phyloP scores from a whole-genome alignment of 148 eudicot genomes.

The Rhododendron mucronatum region DNA sequence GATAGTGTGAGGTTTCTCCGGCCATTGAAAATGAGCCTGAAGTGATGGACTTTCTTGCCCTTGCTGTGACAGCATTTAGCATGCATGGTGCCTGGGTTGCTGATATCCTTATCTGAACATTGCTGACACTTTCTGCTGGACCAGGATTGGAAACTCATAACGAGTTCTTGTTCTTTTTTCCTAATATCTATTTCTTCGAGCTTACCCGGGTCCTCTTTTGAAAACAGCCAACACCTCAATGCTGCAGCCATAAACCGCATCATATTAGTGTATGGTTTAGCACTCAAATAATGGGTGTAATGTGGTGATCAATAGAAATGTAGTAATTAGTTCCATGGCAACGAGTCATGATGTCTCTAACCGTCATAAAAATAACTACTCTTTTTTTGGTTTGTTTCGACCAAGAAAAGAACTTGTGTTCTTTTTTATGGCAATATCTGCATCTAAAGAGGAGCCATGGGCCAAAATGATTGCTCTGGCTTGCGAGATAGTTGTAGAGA shows the following conservation, averaged over 20 bases:
- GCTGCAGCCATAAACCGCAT: slow-evolving; percentile 46
- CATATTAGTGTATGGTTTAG: neutral
- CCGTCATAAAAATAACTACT: neutral
- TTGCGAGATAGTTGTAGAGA: neutral
- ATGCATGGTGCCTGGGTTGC: slow-evolving; percentile 7
- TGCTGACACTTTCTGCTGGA: neutral
- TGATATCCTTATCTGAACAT: neutral
- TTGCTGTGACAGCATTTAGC: slow-evolving; percentile 7
- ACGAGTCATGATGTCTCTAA: neutral
- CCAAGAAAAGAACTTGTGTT: neutral
- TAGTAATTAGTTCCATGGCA: neutral
- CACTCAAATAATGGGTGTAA: neutral
- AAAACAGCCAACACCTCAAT: slow-evolving; percentile 90
- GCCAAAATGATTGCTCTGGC: neutral
- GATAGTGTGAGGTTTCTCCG: neutral
- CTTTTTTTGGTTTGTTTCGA: neutral
- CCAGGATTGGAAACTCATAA: slow-evolving; percentile 16
- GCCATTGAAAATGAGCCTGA: neutral
- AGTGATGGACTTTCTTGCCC: neutral
- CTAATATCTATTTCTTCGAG: slow-evolving; percentile 55
- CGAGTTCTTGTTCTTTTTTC: slow-evolving; percentile 57
- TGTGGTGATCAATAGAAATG: neutral
- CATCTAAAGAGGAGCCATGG: neutral
- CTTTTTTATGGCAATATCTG: neutral
- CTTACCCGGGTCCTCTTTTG: slow-evolving; percentile 44